Conservation (phyloP, 768 basidiomycete genomes). For the Tulasnella sp. region DNA sequence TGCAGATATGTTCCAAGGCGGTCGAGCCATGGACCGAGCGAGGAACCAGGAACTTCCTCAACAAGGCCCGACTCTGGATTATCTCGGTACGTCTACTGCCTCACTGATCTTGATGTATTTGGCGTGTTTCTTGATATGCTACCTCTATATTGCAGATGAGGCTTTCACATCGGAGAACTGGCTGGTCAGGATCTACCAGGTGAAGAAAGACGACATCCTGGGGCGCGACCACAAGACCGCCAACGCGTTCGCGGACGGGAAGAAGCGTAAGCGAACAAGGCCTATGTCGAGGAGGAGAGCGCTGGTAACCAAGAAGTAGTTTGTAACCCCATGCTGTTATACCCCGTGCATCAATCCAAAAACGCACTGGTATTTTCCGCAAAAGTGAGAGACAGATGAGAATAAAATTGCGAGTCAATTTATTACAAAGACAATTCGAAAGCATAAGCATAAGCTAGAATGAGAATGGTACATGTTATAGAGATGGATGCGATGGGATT, state of each 20-base stretch:
- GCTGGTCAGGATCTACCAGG: conserved; percentile 96
- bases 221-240: conserved; percentile 85
- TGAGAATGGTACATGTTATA: too few relatives aligned
- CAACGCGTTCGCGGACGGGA: conserved; percentile 73
- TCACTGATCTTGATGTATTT: background rate
- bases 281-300: conserved; percentile 29
- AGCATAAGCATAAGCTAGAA: background rate
- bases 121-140: too few relatives aligned
- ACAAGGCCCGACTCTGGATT: conserved; percentile 67
- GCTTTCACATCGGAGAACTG: conserved; percentile 99
- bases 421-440: background rate
- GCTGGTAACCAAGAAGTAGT: background rate
- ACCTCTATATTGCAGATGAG: too few relatives aligned
- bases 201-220: conserved; percentile 85
- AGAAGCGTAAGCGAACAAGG: conserved; percentile 77
- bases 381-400: background rate
- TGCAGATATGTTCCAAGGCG: conserved; percentile 67
- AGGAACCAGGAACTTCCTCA: conserved; percentile 71
- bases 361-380: background rate
- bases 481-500: background rate
- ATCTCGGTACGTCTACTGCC: conserved; percentile 52
- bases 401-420: background rate
- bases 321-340: background rate
- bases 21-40: conserved; percentile 72
- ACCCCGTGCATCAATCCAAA: background rate